phyloP scores from a whole-genome alignment of 2,329 filamentous ascomycete genomes.

The Hansfordia pulvinata region DNA sequence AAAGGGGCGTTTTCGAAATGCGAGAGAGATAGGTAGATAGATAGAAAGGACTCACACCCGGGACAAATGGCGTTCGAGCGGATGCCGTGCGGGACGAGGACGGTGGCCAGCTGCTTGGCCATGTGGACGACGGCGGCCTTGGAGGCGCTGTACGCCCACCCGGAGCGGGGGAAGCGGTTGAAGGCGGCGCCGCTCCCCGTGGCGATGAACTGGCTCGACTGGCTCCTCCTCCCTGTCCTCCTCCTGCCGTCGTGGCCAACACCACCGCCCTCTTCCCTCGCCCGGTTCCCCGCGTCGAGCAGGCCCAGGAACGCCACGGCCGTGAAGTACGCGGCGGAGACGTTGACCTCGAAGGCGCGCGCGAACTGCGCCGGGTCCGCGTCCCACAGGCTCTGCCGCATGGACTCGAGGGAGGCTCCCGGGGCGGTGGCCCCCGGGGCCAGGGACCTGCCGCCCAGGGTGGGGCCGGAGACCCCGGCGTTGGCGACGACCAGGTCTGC shows the following conservation, averaged over 20 bases:
- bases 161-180: slow-evolving; percentile 43
- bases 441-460: slow-evolving; percentile 23
- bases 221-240: no score
- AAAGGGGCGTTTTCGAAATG: no score
- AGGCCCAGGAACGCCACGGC: slow-evolving; percentile 48
- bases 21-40: slow-evolving; percentile 1
- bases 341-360: slow-evolving; percentile 42
- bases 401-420: slow-evolving; percentile 5
- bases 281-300: slow-evolving; percentile 38
- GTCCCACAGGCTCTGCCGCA: no score
- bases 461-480: slow-evolving; percentile 33
- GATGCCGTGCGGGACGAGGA: slow-evolving; percentile 42
- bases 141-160: slow-evolving; percentile 52
- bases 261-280: slow-evolving; percentile 37
- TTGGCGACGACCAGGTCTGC: slow-evolving; percentile 45
- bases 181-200: slow-evolving; percentile 51
- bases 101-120: slow-evolving; percentile 49
- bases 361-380: slow-evolving; percentile 45
- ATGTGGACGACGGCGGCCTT: slow-evolving; percentile 55
- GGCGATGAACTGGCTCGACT: slow-evolving; percentile 36
- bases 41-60: slow-evolving; percentile 9
- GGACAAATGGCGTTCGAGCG: slow-evolving; percentile 14
- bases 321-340: slow-evolving; percentile 47
- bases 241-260: no score
- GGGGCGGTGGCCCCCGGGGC: slow-evolving; percentile 8